Base-by-base conservation (phyloP, 2,329 filamentous ascomycete genomes). In the Zasmidium cellare region DNA sequence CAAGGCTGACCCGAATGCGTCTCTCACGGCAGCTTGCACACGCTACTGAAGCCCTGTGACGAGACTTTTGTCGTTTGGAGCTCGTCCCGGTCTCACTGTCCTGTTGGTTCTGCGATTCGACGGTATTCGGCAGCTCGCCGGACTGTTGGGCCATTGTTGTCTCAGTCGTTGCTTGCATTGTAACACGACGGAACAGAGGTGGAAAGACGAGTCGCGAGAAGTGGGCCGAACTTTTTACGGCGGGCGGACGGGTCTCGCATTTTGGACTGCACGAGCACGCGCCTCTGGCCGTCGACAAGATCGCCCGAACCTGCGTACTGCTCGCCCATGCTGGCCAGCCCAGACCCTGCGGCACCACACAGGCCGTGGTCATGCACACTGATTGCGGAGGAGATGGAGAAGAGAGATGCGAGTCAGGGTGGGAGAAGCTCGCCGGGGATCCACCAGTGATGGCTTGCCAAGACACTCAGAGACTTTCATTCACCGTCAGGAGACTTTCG, bases 21-120 rank as follows among this genome's bases (percentile, higher is more conserved):
- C 63, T 58, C 51, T 67, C 65, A 16, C 65, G 63, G 51, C 63
- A 65, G 20, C 60, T 60, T 44, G 61, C 63, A 57, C 63, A 65
- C 18, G 63, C 63, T 12, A 60, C 53, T 7, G 63, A 65, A 7
- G 61, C 63, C 22, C 61, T 53, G 45, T 65, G 63, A 35, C 63
- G 56, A 19, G 58, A 60, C 51, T 65, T 65, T 47, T 63, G 58
- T n/a, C 55, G 58, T 20, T 61, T 63, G 18, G 54, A 51, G 41
- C 55, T 57, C 51, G 41, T 25, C 12, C 38, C 52, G 24, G 22
- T 19, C 9, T 60, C 60, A 38, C 46, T 9, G 18, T 64, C 57
- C 18, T 46, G 57, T 16, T 54, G 57, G 20, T 22, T 28, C 41
- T 55, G 56, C 19, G 28, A 51, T 25, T 54, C 51, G 23, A 28